Evolutionary conservation across 1,139 yeast genomes (phyloP), one percentile per base, ranked within the genome.

Genomic region (Hyphopichia pseudoburtonii): DNA sequence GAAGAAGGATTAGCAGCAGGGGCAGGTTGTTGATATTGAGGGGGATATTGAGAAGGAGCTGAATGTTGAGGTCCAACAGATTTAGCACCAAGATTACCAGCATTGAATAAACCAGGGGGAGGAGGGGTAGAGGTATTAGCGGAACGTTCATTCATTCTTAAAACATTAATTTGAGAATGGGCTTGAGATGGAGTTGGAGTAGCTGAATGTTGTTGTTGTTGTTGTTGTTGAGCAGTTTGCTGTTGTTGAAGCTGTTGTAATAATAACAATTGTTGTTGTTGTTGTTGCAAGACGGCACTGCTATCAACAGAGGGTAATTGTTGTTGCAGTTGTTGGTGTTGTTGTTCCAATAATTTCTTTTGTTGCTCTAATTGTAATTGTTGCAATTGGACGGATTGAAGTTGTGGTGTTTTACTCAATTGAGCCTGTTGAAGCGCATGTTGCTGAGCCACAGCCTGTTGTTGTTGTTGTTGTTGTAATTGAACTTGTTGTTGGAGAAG

Each of bases 51-150:
- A 11, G 12, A 4, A 22, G 26, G 3, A 29, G 25, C 15, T 11
- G 33, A 7, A 12, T 15, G n/a, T 23, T 30, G 33, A 24, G 34
- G 34, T 3, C 10, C 15, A 19, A 6, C 27, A 22, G 5, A 5
- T 12, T n/a, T 37, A 14, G 40, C 43, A 21, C 38, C 35, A 23
- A 29, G 35, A 39, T 36, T 26, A 39, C 43, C 32, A 30, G 36
- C 42, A 19, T 59, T 53, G 42, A 66, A 66, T 43, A 67, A 60
- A 2, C 74, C 74, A 3, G 72, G 72, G 11, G 72, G 72, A n/a
- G 74, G 74, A 14, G 74, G 73, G 2, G 74, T 66, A 10, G 70
- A 52, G 4, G 70, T 60, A 34, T 52, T 60, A 22, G 55, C 53
- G 14, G 41, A 24, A 35, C 71, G 57, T 33, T 67, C 72, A 36